Base-by-base conservation (phyloP, 2,329 filamentous ascomycete species). In the Berkeleyomyces basicola region DNA sequence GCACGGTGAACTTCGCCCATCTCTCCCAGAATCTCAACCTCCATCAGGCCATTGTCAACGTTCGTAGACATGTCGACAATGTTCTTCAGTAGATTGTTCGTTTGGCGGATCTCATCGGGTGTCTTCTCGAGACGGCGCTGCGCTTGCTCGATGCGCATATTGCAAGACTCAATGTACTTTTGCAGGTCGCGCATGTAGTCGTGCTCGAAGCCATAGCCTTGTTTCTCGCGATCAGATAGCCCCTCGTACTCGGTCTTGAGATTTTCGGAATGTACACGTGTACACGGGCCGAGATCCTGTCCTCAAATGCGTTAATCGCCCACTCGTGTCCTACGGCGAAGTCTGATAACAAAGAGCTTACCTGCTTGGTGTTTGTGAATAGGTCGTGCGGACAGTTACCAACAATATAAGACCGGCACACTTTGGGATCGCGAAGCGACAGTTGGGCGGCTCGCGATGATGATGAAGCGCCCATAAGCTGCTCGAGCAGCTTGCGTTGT, bases 401-500 rank as follows among this genome's bases (percentile, higher is more conserved):
- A 66, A 83, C 90, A 59, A 99, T 82, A 74, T 92, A 97, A 16
- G 91, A 96, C 62, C 90, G 88, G 78, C 93, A 99, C 69, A 96
- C 88, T 75, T 95, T 96, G 61, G 88, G 81, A 74, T 97, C 93
- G 65, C 85, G 93, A 69, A 99, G 87, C 67, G 87, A 86, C 68
- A 97, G 82, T 73, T 95, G 88, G 46, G 88, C 82, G 68, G 85
- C 84, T 76, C 86, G 88, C 58, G 86, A 85, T 64, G 82, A 79
- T 64, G 86, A 81, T 63, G 86, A 85, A 67, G 82, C 82, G 72
- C 88, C 89, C 84, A 95, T 90, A 68, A 93, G 85, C 79, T 99
- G 93, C 84, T 97, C 93, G 63, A 99, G 88, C 80, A 97, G 86
- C 83, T 95, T 95, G 72, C 93, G 85, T 77, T 96, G 92, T 84